Base-by-base conservation (phyloP, 2,329 filamentous ascomycete species). In the Alternaria burnsii region DNA sequence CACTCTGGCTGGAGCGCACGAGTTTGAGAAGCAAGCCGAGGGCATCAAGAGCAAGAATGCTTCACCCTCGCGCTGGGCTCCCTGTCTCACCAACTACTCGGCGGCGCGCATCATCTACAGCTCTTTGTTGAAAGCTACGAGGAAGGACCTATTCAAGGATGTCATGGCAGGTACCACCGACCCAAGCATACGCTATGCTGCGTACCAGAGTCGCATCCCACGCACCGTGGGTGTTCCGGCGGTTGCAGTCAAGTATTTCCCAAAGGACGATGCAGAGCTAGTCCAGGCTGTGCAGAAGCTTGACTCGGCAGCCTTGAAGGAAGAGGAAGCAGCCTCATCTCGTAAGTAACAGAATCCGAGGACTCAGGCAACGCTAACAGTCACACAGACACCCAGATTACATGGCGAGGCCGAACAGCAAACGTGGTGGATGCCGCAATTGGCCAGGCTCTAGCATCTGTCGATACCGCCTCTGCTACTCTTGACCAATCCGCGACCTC, bases 361-460 rank as follows among this genome's bases (percentile, higher is more conserved):
- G 7, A 12, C 2, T 1, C 7, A 10, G 28, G 3, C 12, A 12
- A 6, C 14, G 28, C 66, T 72, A 61, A 74, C 58, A 40, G 8
- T 41, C 16, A 71, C 18, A 71, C 76, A 61, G 81, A 82, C 57
- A 81, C 82, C 16, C 91, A 88, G 10, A 89, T 99, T 59, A 89
- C 86, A 4, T 99, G 95, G 95, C 88, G 95, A 66, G 90, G 88
- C 10, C 87, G 94, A 42, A 90, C 90, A 63, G 94, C 97, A 16
- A 89, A 90, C 67, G 91, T 99, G 53, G 94, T 97, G 71, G 94
- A 99, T 79, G 94, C 94, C 26, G 90, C 93, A 51, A 97, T 98
- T 70, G 92, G 94, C 1, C 87, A 94, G 66, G 91, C 93, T 6
- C 87, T 97, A 73, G 91, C 88, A 10, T 85, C 89, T 20, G 89